Base-by-base conservation (phyloP, 2,329 filamentous ascomycete genomes). In the Aureobasidium zeae region DNA sequence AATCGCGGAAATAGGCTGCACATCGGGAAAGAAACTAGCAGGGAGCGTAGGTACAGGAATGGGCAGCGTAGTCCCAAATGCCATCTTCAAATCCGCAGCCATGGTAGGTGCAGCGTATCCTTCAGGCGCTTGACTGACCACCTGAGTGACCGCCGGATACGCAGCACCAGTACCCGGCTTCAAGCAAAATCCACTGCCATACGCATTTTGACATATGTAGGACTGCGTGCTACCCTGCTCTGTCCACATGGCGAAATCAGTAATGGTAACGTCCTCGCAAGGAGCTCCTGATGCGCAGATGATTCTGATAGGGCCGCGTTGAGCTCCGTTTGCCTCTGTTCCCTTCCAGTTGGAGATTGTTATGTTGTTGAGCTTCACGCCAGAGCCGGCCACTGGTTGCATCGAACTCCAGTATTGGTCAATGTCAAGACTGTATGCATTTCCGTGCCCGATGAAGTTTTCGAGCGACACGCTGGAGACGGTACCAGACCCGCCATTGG, bases 371-470 rank as follows among this genome's bases (percentile, higher is more conserved):
- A 74, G 66, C 47, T 68, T 56, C 6, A 78, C 71, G 21, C 76
- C 75, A 49, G 67, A 52, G 17, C 75, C 75, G 1, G 55, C 50
- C 3, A 62, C 55, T 0, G 58, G 49, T 26, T 47, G 52, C 63
- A 68, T 67, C 44, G 62, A 63, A 21, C 57, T 55, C 74, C 74
- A 77, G 52, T 70, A 66, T 44, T 71, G 63, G 57, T 78, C 69
- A 43, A 77, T 66, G 55, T 77, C 63, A 17, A 77, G 61, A 9
- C 67, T 69, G 61, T 77, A 78, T 3, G 75, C 74, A 48, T 78
- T 79, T 46, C 63, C 60, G 56, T 75, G 73, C 28, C 76, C 75
- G 56, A 75, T 72, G 57, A 78, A 79, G 60, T 77, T 76, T 52
- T 73, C 68, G 29, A 78, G 65, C 1, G 66, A 52, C 11, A 66